A percentile compares a stretch with the other conserved stretches of the same genome.
phyloP scores from a whole-genome alignment of 2,329 filamentous ascomycete species.

The Alternaria tenuissima region DNA sequence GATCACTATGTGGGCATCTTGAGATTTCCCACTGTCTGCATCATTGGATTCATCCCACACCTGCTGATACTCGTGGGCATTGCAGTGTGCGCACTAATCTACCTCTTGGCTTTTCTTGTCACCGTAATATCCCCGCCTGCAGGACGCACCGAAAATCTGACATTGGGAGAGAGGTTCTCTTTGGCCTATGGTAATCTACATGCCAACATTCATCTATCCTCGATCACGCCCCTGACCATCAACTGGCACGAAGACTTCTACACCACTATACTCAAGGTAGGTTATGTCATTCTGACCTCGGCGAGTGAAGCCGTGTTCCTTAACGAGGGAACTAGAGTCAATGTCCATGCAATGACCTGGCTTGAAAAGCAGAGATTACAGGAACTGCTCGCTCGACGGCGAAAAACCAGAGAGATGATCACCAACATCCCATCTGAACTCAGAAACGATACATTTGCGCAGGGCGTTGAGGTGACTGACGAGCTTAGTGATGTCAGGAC shows the following conservation, averaged over 20 bases:
- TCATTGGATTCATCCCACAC: slow-evolving; percentile 94
- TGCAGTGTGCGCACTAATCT: slow-evolving; percentile 76
- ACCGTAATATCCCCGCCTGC: slow-evolving; percentile 73
- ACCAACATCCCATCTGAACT: slow-evolving; percentile 54
- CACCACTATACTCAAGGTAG: slow-evolving; percentile 83
- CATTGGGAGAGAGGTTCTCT: slow-evolving; percentile 67
- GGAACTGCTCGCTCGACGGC: slow-evolving; percentile 70
- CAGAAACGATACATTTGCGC: slow-evolving; percentile 52
- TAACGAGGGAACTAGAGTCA: slow-evolving; percentile 83
- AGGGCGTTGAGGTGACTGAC: slow-evolving; percentile 42
- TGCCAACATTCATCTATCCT: slow-evolving; percentile 84
- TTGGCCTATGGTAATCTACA: slow-evolving; percentile 89
- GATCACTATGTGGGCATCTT: slow-evolving; percentile 71
- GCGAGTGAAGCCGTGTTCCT: slow-evolving; percentile 96
- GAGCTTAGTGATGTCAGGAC: slow-evolving; percentile 48
- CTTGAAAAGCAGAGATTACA: slow-evolving; percentile 84
- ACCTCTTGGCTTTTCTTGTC: slow-evolving; percentile 76
- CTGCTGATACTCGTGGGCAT: slow-evolving; percentile 87
- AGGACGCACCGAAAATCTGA: slow-evolving; percentile 55
- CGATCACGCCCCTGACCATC: slow-evolving; percentile 70
- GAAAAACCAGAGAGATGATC: slow-evolving; percentile 48
- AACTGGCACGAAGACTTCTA: slow-evolving; percentile 95
- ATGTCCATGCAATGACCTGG: slow-evolving; percentile 82
- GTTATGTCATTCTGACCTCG: slow-evolving; percentile 88
- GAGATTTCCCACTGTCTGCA: slow-evolving; percentile 91